A percentile compares a stretch with the other conserved stretches of the same genome.
These are phyloP conservation scores for Staphylotrichum longicolle DNA, from an alignment of 495 filamentous ascomycete species.

Conservation along the genomic window DNA sequence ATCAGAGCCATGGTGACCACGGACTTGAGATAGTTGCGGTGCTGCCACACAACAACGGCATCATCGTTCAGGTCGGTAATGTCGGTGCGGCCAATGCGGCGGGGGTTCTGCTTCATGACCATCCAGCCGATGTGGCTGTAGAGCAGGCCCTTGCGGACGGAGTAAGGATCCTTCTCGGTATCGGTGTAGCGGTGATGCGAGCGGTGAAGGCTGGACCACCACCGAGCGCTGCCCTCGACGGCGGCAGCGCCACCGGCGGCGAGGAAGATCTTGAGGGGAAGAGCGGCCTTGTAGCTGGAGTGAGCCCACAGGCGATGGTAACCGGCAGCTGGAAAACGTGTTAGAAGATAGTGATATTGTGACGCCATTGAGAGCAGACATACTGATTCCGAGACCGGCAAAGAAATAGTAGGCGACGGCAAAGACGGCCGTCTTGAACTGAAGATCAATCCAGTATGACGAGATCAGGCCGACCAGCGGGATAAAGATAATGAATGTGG, in stretches of 20 bases:
- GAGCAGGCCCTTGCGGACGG: conserved; percentile 88
- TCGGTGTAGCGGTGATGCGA: conserved; percentile 99
- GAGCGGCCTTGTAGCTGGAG: conserved; percentile 84
- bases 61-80: conserved; percentile 97
- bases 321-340: conserved; percentile 45
- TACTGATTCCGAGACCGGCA: conserved; percentile 86
- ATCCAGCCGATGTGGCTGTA: conserved; percentile 97
- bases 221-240: conserved; percentile 92
- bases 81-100: conserved; percentile 91
- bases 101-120: conserved; percentile 92
- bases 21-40: conserved; percentile 87
- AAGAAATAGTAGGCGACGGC: conserved; percentile 87
- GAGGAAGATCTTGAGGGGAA: conserved; percentile 88
- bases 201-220: conserved; percentile 96
- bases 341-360: conserved; percentile 18
- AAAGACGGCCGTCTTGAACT: conserved; percentile 74
- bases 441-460: conserved; percentile 78
- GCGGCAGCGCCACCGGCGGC: conserved; percentile 90
- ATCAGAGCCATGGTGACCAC: conserved; percentile 84
- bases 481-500: conserved; percentile 80
- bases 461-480: conserved; percentile 73
- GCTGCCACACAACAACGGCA: conserved; percentile 89
- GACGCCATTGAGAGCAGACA: conserved; percentile 24
- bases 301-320: conserved; percentile 96
- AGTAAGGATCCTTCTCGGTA: conserved; percentile 98